Base-by-base conservation (phyloP, 1,284 basidiomycete species). In the Phenoliferia sp. region DNA sequence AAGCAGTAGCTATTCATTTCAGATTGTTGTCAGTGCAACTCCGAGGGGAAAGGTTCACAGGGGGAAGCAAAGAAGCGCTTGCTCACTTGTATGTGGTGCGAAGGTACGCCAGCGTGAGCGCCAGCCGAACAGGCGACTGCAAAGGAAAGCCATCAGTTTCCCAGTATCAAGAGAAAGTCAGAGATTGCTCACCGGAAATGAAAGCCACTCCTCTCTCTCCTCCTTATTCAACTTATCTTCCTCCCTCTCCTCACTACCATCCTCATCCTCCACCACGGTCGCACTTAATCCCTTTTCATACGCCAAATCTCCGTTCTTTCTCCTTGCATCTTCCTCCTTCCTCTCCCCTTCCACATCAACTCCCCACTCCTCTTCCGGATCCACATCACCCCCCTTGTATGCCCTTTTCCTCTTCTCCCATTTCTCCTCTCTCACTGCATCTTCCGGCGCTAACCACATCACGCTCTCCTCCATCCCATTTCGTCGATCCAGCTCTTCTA, bases 1-100 rank as follows among this genome's bases (percentile, higher is more conserved):
- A 92, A 90, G 77, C 91, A 93, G 77, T 92, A 92, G 22, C 81
- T 78, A 76, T 89, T 85, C 32, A 19, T 34, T n/a, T n/a, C n/a
- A 59, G 29, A 29, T 19, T 26, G 10, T 12, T 12, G 35, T 32
- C n/a, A 55, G 58, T 36, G 26, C 5, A 9, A 26, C 35, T 26
- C 6, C n/a, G 5, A n/a, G 16, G 17, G 3, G 5, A 10, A 31
- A 2, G 29, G 19, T 29, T 15, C 17, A 3, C 48, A 34, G 59
- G 19, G 48, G 16, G n/a, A 32, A 55, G 36, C n/a, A n/a, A n/a
- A n/a, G n/a, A n/a, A n/a, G 48, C 29, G 22, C 34, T 35, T 66
- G 29, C 63, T 61, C 58, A 74, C 68, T 70, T 55, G 61, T 75
- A 71, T 69, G 82, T 83, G 55, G 84, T 81, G 36, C 91, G 87